Evolutionary conservation across 768 basidiomycete genomes (phyloP).

Genomic region (Lactarius trivialis): DNA sequence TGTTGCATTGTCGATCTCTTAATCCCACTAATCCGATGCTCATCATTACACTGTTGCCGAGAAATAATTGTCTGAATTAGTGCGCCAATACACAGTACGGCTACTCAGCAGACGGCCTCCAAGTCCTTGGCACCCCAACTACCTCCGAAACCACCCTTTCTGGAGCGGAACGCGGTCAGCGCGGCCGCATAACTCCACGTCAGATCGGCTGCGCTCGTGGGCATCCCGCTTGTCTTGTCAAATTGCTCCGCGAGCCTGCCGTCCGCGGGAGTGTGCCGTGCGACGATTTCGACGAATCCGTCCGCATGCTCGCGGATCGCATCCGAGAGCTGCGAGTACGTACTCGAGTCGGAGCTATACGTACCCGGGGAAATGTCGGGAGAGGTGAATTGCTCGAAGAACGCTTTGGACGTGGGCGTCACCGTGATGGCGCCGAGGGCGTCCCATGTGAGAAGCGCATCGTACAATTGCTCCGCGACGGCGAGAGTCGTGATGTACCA

Average conservation of each 20-base stretch:
- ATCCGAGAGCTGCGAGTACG: constrained; percentile 43
- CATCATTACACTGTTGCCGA: not conserved
- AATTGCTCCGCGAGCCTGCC: constrained; percentile 64
- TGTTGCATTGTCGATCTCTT: not conserved
- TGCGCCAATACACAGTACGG: not conserved
- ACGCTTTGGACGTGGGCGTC: constrained; percentile 56
- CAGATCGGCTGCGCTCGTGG: constrained; percentile 54
- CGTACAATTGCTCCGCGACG: constrained; percentile 70
- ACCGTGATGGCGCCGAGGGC: constrained; percentile 43
- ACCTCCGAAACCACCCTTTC: constrained; percentile 39
- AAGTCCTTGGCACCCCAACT: constrained; percentile 63
- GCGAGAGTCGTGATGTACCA: constrained; percentile 74
- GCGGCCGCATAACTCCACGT: constrained; percentile 72
- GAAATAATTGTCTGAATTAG: not conserved
- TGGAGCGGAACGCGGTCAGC: constrained; percentile 54
- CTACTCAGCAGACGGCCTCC: constrained; percentile 22
- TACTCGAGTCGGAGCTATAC: constrained; percentile 42
- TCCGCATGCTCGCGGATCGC: constrained; percentile 54
- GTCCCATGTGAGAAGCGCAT: constrained; percentile 62
- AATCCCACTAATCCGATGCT: not conserved
- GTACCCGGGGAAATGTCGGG: constrained; percentile 45
- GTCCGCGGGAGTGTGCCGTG: constrained; percentile 52
- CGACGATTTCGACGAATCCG: constrained; percentile 50
- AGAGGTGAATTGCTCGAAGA: constrained; percentile 62
- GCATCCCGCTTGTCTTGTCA: constrained; percentile 41